Evolutionary conservation across 1,139 yeast species (phyloP).

Genomic region (Pichia sp.): DNA sequence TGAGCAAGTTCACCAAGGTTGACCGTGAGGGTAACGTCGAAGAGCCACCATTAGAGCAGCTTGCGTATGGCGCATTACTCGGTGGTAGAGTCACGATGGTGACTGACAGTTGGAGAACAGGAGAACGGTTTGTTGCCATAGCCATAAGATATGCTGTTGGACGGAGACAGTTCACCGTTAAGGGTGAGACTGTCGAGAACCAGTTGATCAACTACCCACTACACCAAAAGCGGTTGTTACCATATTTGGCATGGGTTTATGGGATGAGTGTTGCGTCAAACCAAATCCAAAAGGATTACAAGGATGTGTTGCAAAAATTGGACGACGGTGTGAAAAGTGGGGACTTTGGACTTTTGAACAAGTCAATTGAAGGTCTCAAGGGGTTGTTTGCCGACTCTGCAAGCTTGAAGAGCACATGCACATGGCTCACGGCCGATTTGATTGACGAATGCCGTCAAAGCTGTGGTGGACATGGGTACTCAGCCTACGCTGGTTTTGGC

Average conservation of each 20-base stretch:
- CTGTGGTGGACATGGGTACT: constrained; percentile 98
- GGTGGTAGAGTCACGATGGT: constrained; percentile 92
- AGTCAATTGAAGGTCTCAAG: constrained; percentile 62
- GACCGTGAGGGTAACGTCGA: constrained; percentile 64
- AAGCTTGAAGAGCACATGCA: constrained; percentile 81
- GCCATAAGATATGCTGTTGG: constrained; percentile 87
- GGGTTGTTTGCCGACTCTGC: constrained; percentile 83
- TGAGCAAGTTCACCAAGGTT: constrained; percentile 75
- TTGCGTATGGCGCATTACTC: constrained; percentile 79
- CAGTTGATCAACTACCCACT: constrained; percentile 78
- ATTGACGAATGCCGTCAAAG: constrained; percentile 90
- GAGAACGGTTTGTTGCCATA: constrained; percentile 75
- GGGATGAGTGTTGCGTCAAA: constrained; percentile 72
- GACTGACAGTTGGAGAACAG: constrained; percentile 72
- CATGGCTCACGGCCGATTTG: constrained; percentile 77
- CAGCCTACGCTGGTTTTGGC: constrained; percentile 85
- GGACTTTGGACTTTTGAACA: constrained; percentile 34
- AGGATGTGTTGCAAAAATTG: constrained; percentile 48
- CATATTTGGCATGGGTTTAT: constrained; percentile 75
- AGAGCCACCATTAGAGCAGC: constrained; percentile 78
- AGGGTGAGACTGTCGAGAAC: constrained; percentile 42
- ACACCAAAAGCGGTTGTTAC: constrained; percentile 82
- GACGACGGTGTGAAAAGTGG: constrained; percentile 50
- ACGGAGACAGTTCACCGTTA: constrained; percentile 75
- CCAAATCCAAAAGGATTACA: constrained; percentile 54